Evolutionary conservation across 768 basidiomycete species (phyloP), one percentile per base, ranked within the genome.

Genomic region (Suillus americanus): DNA sequence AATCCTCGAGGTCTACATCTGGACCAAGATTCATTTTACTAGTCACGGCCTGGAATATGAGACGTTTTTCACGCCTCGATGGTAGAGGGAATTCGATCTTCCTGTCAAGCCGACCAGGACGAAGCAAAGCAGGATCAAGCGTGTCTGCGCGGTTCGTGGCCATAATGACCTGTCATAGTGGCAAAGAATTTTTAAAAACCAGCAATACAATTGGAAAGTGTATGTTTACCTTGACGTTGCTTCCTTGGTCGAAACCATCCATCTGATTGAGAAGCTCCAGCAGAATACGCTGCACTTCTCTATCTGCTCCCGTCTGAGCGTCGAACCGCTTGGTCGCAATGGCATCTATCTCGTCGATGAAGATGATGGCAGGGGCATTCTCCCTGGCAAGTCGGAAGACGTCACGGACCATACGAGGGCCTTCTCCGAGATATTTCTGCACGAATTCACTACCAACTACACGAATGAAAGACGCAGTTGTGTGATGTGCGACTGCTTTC

Each of bases 271-370:
- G 83, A 63, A 99, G 81, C 77, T 99, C 97, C 14, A 99, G 87
- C 67, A 99, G 77, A 73, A 99, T 99, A 78, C 97, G 94, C 78
- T 99, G 97, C 5, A 99, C 97, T 80, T 99, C 97, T 65, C 97
- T 86, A 79, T 99, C 97, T 12, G 97, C 97, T 72, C 97, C 97
- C 0, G 97, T 99, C 76, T 99, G 97, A 7, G 97, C 97, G 73
- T 99, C 97, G 78, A 99, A 99, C 74, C 97, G 95, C 79, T 99
- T 99, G 43, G 97, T 99, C 3, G 97, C 97, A 75, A 99, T 99
- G 23, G 97, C 97, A 69, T 99, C 97, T 70, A 96, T 92, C 73
- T 96, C 97, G 77, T 99, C 97, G 73, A 99, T 99, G 82, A 99
- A 99, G 78, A 99, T 99, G 74, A 99, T 99, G 33, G 95, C 89